Base-by-base conservation (phyloP, 495 filamentous ascomycete genomes). In the Letharia columbiana region DNA sequence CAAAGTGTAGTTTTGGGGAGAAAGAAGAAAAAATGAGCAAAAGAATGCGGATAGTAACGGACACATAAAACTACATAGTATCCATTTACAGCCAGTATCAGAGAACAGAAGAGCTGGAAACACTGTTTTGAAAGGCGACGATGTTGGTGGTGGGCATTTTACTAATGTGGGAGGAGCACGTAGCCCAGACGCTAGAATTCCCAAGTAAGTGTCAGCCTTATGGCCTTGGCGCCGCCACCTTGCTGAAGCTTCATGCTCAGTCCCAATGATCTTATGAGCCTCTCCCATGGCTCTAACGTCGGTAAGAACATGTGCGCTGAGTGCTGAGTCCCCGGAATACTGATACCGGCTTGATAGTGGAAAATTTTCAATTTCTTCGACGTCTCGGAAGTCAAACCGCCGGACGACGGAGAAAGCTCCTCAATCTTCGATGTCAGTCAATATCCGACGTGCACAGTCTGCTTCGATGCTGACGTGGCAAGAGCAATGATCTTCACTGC, bases 291-390 rank as follows among this genome's bases (percentile, higher is more conserved):
- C 74, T 41, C 67, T 76, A 66, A 72, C 73, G 42, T 75, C 74
- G 64, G 74, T 75, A 65, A 70, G 65, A 60, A 39, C n/a, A 13
- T 1, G 7, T 59, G 10, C 57, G 44, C 13, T 2, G 11, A 49
- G 8, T 20, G 17, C 15, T 54, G 17, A 20, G 54, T 70, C 44
- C 66, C 10, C 39, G 0, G 11, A 20, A 49, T 57, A 47, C 65
- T 66, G 15, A 68, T 20, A 17, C 17, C 11, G 9, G 15, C 9
- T 4, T 33, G 9, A 56, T 73, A 98, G 92, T 97, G 95, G 94
- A 96, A 96, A 90, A 86, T 90, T 62, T 98, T 98, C 81, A 92
- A 94, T 84, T 98, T 98, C 86, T 96, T 98, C 82, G 92, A 96
- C 75, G 91, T 96, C 74, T 85, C 87, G 67, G 86, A 88, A 70